Percentiles rank a stretch among this genome's conserved stretches.
Evolutionary conservation across 2,329 filamentous ascomycete genomes (phyloP).

Genomic region (Epichloe glyceriae): DNA sequence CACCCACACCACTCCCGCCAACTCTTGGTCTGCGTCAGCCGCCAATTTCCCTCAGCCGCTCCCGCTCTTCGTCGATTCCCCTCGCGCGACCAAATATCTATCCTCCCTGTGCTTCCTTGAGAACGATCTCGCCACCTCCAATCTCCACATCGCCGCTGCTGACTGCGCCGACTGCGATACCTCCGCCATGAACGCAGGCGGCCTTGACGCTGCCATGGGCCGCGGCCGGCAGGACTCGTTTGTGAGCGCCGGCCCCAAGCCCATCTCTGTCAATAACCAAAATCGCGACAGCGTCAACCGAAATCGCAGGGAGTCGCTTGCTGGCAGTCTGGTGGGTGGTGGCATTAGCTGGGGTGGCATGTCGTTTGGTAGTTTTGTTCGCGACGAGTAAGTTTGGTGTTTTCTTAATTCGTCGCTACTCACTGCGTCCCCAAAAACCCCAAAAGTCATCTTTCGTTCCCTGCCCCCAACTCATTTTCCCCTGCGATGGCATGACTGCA

Average conservation of each 20-base stretch:
- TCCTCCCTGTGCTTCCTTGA: constrained; percentile 12
- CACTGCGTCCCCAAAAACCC: background rate
- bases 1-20: constrained; percentile 10
- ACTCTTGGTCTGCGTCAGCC: constrained; percentile 14
- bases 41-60: constrained; percentile 20
- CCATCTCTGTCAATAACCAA: constrained; percentile 53
- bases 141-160: constrained; percentile 9
- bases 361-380: constrained; percentile 91
- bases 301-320: constrained; percentile 47
- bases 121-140: constrained; percentile 12
- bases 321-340: constrained; percentile 58
- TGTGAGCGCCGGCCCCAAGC: constrained; percentile 51
- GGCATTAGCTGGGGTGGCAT: constrained; percentile 97
- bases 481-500: constrained; percentile 9
- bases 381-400: constrained; percentile 71
- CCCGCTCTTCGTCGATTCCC: constrained; percentile 13
- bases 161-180: constrained; percentile 14
- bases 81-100: constrained; percentile 12
- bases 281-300: constrained; percentile 46
- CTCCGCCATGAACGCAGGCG: constrained; percentile 45
- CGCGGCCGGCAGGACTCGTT: constrained; percentile 52
- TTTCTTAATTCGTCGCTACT: background rate
- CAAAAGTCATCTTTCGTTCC: too few species aligned
- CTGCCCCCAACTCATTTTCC: too few species aligned
- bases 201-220: constrained; percentile 43